These are phyloP conservation scores for Coniochaeta hoffmannii DNA, from an alignment of 2,329 filamentous ascomycete genomes.

Conservation along the genomic window DNA sequence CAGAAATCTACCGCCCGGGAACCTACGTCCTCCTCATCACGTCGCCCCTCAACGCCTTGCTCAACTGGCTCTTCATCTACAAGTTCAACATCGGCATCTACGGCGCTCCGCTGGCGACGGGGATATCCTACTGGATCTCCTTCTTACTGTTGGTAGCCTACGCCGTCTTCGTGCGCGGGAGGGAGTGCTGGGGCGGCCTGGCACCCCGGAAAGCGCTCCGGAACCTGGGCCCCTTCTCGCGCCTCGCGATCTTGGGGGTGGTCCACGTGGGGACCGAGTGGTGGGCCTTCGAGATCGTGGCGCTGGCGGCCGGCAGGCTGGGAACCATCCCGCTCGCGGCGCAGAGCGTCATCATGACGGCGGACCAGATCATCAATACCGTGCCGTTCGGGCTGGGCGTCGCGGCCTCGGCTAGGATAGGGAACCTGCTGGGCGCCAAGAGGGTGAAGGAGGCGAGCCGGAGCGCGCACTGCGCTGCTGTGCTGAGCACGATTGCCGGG, in stretches of 20 bases:
- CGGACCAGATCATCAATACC: constrained; percentile 77
- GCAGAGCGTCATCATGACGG: constrained; percentile 85
- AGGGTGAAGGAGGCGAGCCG: constrained; percentile 59
- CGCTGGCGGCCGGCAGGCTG: constrained; percentile 70
- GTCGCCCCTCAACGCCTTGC: constrained; percentile 69
- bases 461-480: constrained; percentile 68
- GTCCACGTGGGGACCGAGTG: constrained; percentile 85
- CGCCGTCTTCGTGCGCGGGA: constrained; percentile 60
- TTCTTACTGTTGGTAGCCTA: constrained; percentile 72
- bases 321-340: constrained; percentile 75
- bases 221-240: constrained; percentile 63
- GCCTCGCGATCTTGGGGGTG: constrained; percentile 67
- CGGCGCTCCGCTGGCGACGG: constrained; percentile 74
- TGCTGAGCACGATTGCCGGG: constrained; percentile 65
- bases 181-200: constrained; percentile 73
- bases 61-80: constrained; percentile 78
- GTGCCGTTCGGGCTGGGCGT: constrained; percentile 84
- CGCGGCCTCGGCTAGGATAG: constrained; percentile 68
- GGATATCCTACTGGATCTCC: constrained; percentile 79
- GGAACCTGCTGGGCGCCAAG: constrained; percentile 68
- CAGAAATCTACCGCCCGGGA: constrained; percentile 68
- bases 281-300: constrained; percentile 93
- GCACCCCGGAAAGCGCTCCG: constrained; percentile 54
- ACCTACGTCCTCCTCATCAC: constrained; percentile 79
- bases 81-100: constrained; percentile 63